Conservation (phyloP, 371 early-diverging fungal species). For the Syncephalis fuscata region DNA sequence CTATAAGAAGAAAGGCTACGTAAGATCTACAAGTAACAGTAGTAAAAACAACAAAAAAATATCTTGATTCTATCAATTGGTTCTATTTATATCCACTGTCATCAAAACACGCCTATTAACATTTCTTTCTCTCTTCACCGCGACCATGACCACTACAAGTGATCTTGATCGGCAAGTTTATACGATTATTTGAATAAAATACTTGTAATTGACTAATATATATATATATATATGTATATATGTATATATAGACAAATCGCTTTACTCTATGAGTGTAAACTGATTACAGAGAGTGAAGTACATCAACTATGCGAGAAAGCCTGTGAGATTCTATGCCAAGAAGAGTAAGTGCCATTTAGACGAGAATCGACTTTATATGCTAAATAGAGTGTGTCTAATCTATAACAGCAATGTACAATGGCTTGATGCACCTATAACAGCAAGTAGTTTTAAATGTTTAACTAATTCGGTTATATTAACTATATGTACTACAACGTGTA, state of each 20-base stretch:
- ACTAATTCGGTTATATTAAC: background rate
- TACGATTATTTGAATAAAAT: background rate
- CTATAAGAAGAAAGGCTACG: too few species aligned
- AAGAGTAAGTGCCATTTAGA: too few species aligned
- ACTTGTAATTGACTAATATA: background rate
- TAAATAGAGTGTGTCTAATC: too few species aligned
- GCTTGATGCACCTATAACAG: constrained; percentile 94
- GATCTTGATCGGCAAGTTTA: constrained; percentile 4
- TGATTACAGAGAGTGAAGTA: constrained; percentile 84
- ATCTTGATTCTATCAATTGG: too few species aligned
- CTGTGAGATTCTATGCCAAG: constrained; percentile 55
- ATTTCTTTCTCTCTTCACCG: too few species aligned
- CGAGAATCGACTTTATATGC: too few species aligned
- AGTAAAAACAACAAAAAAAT: too few species aligned
- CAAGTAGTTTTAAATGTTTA: constrained; percentile 14
- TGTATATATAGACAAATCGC: constrained; percentile 57
- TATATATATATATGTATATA: background rate
- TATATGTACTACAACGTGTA: constrained; percentile 8
- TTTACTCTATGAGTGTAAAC: constrained; percentile 74
- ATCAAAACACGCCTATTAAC: too few species aligned
- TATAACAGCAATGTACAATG: constrained; percentile 94
- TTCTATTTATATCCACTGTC: too few species aligned
- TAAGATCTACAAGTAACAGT: too few species aligned
- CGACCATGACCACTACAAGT: too few species aligned
- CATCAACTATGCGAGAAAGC: constrained; percentile 86